Base-by-base conservation (phyloP, 2,329 filamentous ascomycete genomes). In the Stachybotrys echinatus region DNA sequence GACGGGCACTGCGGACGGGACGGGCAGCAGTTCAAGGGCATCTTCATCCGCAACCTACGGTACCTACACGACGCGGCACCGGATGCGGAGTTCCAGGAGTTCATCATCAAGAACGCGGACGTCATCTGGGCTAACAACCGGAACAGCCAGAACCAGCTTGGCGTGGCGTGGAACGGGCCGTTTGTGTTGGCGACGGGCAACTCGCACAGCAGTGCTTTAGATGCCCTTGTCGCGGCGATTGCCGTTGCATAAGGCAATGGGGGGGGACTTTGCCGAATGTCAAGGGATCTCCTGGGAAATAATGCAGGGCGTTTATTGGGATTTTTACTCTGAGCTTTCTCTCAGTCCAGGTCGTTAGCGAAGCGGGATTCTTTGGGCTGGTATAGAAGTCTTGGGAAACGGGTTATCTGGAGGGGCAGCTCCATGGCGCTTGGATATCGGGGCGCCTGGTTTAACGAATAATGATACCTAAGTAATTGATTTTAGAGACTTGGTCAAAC, bases 11-110 rank as follows among this genome's bases (percentile, higher is more conserved):
- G 74, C 48, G 72, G 69, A 12, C 63, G 59, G 18, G 77, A 84
- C 52, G 77, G 73, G 2, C 74, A 79, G 31, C 82, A 87, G 59
- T 90, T 89, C 75, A 89, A 90, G 65, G 87, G 87, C 4, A 73
- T 89, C 34, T 88, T 89, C 54, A 74, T 80, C 17, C 76, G 84
- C 19, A 87, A 87, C 59, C 67, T 90, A 19, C 73, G 75, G 31
- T 76, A 79, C 49, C 65, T 90, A 31, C 72, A 85, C 20, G 59
- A 67, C 1, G 76, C 66, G 3, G 74, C 74, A 1, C 77, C 79
- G 0, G 68, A 77, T 37, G 62, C 71, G 3, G 62, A 63, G 10
- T 85, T 83, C 59, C 68, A 65, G 12, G 61, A 68, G 2, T 83
- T 84, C 49, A 78, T 89, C 50, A 63, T 74, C 45, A 69, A 65